Evolutionary conservation across 495 filamentous ascomycete genomes (phyloP), one percentile per base, ranked within the genome.

Genomic region (Xylaria grammica): DNA sequence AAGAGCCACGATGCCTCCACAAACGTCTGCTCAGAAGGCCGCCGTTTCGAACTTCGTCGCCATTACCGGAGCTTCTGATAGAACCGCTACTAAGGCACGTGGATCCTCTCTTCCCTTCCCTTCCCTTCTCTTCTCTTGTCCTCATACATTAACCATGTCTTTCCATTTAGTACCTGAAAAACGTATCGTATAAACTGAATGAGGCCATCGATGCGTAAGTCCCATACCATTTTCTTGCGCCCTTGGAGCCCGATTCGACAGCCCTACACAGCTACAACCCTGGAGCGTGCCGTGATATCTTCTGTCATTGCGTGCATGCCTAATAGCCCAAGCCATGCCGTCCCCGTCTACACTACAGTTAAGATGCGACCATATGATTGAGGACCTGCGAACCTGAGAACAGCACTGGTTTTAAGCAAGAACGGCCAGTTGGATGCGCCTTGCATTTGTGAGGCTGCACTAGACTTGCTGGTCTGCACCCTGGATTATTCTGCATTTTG

Each of bases 1-100:
- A 29, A 48, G 19, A 42, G 29, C 50, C 66, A 69, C 69, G 56
- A 84, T 84, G 82, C 78, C 84, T 32, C 75, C 79, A 60, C 78
- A 69, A 19, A 60, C 69, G 10, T 63, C 79, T 8, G 59, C 68
- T 53, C 87, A 89, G 75, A 86, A 84, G 73, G 64, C 70, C 53
- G 74, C 82, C 30, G 73, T 85, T 15, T 58, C 65, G 30, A 78
- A 86, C 62, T 89, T 89, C 70, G 73, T 79, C 42, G 68, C 69
- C 24, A 79, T 87, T 54, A 88, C 87, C 10, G 77, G 81, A 24
- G 72, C 82, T 5, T 74, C 79, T 11, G 83, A 85, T 42, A 84
- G 79, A 57, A 79, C 62, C 11, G 87, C 87, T 24, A 69, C 75
- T 36, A 74, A 72, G 67, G 86, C 87, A 75, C 72, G 79, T 80